Percentiles rank a stretch among this genome's conserved stretches.
Evolutionary conservation across 768 basidiomycete species (phyloP).

Genomic region (Leccinum subgranulosum): DNA sequence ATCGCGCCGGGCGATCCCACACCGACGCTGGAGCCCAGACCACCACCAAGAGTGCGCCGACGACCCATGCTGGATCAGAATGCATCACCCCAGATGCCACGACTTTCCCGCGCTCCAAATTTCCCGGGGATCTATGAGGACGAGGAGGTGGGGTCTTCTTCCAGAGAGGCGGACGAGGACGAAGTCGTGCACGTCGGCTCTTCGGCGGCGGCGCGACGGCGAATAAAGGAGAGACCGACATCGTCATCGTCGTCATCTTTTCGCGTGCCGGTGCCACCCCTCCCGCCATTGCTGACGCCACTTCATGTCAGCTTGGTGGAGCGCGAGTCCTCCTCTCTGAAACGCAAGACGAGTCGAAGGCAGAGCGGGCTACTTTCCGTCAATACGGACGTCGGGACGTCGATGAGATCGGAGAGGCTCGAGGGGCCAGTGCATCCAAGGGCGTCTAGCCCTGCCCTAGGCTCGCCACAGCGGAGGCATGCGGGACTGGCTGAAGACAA

Average conservation of each 20-base stretch:
- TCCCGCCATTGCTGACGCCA: conserved; percentile 34
- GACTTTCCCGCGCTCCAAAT: conserved; percentile 63
- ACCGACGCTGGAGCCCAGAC: conserved; percentile 37
- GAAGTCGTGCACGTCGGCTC: conserved; percentile 34
- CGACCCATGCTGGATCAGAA: conserved; percentile 43
- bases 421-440: conserved; percentile 46
- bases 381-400: conserved; percentile 28
- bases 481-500: conserved; percentile 56
- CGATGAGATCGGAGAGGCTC: conserved; percentile 21
- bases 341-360: conserved; percentile 28
- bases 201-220: conserved; percentile 38
- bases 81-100: conserved; percentile 47
- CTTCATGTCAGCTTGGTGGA: conserved; percentile 34
- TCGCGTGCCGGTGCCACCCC: conserved; percentile 46
- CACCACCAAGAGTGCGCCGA: conserved; percentile 50
- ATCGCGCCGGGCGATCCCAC: conserved; percentile 37
- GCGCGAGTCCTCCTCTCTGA: conserved; percentile 28
- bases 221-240: conserved; percentile 46
- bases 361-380: conserved; percentile 57
- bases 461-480: conserved; percentile 53
- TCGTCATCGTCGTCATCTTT: conserved; percentile 27
- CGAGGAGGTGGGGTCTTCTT: conserved; percentile 49
- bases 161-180: conserved; percentile 40
- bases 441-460: conserved; percentile 66
- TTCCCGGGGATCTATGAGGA: conserved; percentile 68